phyloP scores from a whole-genome alignment of 768 basidiomycete genomes.

The Phaeolepiota aurea region DNA sequence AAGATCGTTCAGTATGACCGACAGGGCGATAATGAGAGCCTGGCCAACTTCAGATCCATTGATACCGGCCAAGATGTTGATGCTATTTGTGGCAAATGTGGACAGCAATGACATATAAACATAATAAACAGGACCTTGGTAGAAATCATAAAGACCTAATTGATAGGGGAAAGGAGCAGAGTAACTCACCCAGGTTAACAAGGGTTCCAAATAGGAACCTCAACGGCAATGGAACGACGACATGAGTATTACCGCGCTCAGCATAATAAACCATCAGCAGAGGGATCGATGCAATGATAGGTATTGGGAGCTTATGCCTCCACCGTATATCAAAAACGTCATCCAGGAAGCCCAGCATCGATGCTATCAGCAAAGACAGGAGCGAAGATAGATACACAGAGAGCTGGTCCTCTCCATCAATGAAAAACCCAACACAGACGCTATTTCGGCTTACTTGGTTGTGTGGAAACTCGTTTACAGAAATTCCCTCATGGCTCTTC shows the following conservation, averaged over 20 bases:
- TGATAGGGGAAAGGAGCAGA: neutral
- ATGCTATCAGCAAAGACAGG: constrained; percentile 87
- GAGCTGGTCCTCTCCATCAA: constrained; percentile 60
- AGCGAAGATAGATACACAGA: constrained; percentile 90
- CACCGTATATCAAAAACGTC: constrained; percentile 98
- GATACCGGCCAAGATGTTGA: constrained; percentile 97
- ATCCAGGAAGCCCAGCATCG: constrained; percentile 91
- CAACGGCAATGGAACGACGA: constrained; percentile 85
- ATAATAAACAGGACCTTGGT: constrained; percentile 86
- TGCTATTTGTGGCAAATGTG: constrained; percentile 95
- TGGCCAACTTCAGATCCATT: constrained; percentile 96
- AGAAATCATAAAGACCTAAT: constrained; percentile 5
- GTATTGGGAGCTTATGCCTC: constrained; percentile 96
- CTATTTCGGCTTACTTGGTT: constrained; percentile 50
- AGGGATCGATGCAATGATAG: constrained; percentile 91
- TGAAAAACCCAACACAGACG: neutral
- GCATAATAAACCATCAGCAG: constrained; percentile 95
- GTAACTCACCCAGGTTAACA: constrained; percentile 73
- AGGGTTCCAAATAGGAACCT: constrained; percentile 67
- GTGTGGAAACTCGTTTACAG: constrained; percentile 66
- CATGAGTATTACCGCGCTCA: constrained; percentile 86
- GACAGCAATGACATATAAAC: constrained; percentile 94
- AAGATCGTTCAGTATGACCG: constrained; percentile 86
- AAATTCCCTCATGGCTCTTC: constrained; percentile 50
- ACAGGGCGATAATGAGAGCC: constrained; percentile 85